These are phyloP conservation scores for Eleusine coracana DNA, from an alignment of 176 grass and related monocot genomes.

Conservation along the genomic window DNA sequence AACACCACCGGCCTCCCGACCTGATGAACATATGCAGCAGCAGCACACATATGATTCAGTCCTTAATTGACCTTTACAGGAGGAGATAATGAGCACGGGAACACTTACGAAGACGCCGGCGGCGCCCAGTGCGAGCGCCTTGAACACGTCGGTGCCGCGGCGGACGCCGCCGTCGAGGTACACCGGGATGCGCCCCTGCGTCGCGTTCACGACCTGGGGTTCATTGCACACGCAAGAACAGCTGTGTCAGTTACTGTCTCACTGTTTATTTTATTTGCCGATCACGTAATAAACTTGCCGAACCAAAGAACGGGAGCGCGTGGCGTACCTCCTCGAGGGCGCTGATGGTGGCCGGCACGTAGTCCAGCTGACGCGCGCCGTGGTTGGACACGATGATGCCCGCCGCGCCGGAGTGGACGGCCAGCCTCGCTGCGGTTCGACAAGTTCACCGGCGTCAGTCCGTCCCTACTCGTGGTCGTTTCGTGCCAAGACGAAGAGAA, in stretches of 20 bases:
- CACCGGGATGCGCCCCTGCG: constrained; percentile 73
- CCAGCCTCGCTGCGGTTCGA: constrained; percentile 62
- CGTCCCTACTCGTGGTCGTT: neutral
- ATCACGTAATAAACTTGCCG: neutral
- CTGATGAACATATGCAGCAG: constrained; percentile 32
- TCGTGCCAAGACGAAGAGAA: neutral
- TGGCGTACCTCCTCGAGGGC: constrained; percentile 65
- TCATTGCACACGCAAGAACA: neutral
- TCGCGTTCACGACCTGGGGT: constrained; percentile 64
- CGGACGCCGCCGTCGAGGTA: constrained; percentile 83
- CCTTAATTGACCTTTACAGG: too few species aligned
- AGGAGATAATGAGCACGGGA: neutral
- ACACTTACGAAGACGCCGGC: constrained; percentile 79
- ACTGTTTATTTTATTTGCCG: neutral
- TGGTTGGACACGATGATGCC: constrained; percentile 95
- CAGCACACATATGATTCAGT: too few species aligned
- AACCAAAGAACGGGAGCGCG: too few species aligned
- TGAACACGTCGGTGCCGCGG: constrained; percentile 88
- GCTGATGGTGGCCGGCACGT: constrained; percentile 84
- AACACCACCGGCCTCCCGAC: constrained; percentile 88
- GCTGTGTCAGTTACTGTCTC: neutral
- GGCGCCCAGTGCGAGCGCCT: constrained; percentile 87
- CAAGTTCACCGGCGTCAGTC: neutral
- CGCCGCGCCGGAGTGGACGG: constrained; percentile 77
- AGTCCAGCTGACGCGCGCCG: constrained; percentile 88